Evolutionary conservation across 768 basidiomycete genomes (phyloP).

Genomic region (Lentinus brumalis): DNA sequence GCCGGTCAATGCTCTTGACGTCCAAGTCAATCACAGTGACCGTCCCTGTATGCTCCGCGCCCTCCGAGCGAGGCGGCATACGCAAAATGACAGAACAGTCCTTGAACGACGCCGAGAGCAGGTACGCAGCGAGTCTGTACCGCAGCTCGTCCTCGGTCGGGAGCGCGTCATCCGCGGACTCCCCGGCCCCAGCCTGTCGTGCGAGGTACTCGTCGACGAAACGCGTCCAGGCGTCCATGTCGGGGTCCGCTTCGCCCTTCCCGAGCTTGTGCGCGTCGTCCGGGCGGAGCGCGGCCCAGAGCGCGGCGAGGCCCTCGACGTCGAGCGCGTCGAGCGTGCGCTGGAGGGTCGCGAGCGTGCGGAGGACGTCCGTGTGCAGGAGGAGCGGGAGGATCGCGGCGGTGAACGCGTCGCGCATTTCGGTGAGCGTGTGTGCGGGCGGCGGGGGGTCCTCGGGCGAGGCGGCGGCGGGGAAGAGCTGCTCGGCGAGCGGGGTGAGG

Average conservation of each 20-base stretch:
- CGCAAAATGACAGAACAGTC: slow-evolving; percentile 83
- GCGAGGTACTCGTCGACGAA: slow-evolving; percentile 60
- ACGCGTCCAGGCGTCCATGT: slow-evolving; percentile 61
- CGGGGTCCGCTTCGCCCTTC: slow-evolving; percentile 47
- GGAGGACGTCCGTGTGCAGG: slow-evolving; percentile 53
- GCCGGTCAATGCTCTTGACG: slow-evolving; percentile 65
- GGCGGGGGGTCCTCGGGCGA: slow-evolving; percentile 4
- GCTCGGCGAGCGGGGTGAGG: slow-evolving; percentile 23
- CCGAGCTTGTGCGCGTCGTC: slow-evolving; percentile 18
- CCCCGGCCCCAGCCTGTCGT: slow-evolving; percentile 18
- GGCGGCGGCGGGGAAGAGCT: slow-evolving; percentile 11
- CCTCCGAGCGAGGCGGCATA: slow-evolving; percentile 4
- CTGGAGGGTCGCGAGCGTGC: slow-evolving; percentile 61
- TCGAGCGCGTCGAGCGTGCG: slow-evolving; percentile 79
- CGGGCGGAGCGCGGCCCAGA: slow-evolving; percentile 26
- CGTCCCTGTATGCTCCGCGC: slow-evolving; percentile 23
- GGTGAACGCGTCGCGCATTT: slow-evolving; percentile 54
- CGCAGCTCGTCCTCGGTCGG: slow-evolving; percentile 45
- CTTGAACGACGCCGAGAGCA: slow-evolving; percentile 93
- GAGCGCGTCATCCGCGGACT: not conserved
- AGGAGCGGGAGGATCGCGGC: slow-evolving; percentile 50
- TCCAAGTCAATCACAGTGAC: slow-evolving; percentile 87
- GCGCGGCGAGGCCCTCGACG: slow-evolving; percentile 69
- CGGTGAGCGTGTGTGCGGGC: slow-evolving; percentile 8
- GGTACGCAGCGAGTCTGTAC: slow-evolving; percentile 70